These are phyloP conservation scores for Ustilago bromivora DNA, from an alignment of 1,284 basidiomycete species.

Conservation along the genomic window DNA sequence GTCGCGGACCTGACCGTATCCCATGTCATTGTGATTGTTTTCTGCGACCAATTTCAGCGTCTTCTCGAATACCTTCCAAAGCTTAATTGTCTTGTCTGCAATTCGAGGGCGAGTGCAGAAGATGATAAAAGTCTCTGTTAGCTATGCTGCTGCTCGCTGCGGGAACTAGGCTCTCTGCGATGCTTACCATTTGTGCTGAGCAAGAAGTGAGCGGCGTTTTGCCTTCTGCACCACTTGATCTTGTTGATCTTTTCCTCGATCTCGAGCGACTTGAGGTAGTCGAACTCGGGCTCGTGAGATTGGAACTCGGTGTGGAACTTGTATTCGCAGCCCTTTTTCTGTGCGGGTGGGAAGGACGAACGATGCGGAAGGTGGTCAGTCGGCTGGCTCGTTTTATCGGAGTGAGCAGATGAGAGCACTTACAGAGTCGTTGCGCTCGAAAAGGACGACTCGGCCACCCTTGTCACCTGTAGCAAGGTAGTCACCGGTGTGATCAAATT, in stretches of 20 bases:
- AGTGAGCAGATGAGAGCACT: slow-evolving; percentile 69
- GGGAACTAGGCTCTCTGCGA: slow-evolving; percentile 12
- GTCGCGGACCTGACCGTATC: slow-evolving; percentile 48
- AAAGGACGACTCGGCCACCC: slow-evolving; percentile 95
- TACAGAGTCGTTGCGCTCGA: slow-evolving; percentile 97
- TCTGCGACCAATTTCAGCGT: slow-evolving; percentile 94
- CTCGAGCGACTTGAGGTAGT: slow-evolving; percentile 99
- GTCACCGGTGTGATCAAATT: slow-evolving; percentile 99
- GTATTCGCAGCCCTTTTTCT: slow-evolving; percentile 99
- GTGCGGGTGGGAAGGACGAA: slow-evolving; percentile 7
- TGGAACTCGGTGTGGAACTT: slow-evolving; percentile 99
- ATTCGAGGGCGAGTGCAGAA: slow-evolving; percentile 73
- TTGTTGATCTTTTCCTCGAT: slow-evolving; percentile 99
- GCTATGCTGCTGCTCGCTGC: background rate
- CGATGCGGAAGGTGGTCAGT: background rate
- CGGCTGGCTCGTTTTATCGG: background rate
- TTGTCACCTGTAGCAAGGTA: slow-evolving; percentile 99
- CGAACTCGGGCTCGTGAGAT: slow-evolving; percentile 99
- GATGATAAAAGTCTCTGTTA: background rate
- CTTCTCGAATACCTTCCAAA: slow-evolving; percentile 99
- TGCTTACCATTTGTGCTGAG: slow-evolving; percentile 83
- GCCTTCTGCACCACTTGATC: slow-evolving; percentile 99
- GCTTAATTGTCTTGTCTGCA: slow-evolving; percentile 97
- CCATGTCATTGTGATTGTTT: slow-evolving; percentile 83
- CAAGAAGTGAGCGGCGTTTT: slow-evolving; percentile 96